Evolutionary conservation across 2,329 filamentous ascomycete species (phyloP), one percentile per base, ranked within the genome.

Genomic region (Fusarium siculi): DNA sequence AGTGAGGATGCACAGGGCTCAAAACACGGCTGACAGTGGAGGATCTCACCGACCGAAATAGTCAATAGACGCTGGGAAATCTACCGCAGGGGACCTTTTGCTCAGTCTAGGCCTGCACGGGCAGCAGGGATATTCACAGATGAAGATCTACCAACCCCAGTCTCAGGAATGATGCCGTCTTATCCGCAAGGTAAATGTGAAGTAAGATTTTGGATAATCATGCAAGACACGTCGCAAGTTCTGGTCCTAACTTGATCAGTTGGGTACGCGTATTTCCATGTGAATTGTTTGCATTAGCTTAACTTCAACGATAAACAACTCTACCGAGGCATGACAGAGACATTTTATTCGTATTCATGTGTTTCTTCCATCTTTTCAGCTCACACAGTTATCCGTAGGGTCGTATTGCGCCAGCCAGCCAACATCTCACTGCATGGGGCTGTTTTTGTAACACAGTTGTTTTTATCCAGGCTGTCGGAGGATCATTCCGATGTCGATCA

Each of bases 91-190:
- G 57, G 63, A 58, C 43, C 44, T 71, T 70, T 70, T 70, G 67
- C 62, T 36, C 40, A 53, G 68, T 55, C 68, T 56, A 66, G 66
- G 18, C 54, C 54, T 55, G 56, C 54, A 63, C 15, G 23, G 32
- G 42, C 49, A 40, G 37, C 67, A 57, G 49, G 67, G 66, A 61
- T 65, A 23, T 25, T 42, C 34, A 60, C 18, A 64, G 68, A 64
- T 60, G 53, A 57, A 60, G 63, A 69, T 72, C 68, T 72, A 44
- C 63, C 57, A 40, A 56, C 49, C 57, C 63, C 30, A 46, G 56
- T 55, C 46, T 28, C n/a, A 42, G 42, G 18, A 40, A 40, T 25
- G 25, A 43, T 74, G 71, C 71, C 71, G 71, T 65, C 34, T 59
- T 74, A 74, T 58, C 71, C 71, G 71, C 39, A 32, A 30, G 21